phyloP scores from a whole-genome alignment of 1,284 basidiomycete species.

The Ustilago cynodontis region DNA sequence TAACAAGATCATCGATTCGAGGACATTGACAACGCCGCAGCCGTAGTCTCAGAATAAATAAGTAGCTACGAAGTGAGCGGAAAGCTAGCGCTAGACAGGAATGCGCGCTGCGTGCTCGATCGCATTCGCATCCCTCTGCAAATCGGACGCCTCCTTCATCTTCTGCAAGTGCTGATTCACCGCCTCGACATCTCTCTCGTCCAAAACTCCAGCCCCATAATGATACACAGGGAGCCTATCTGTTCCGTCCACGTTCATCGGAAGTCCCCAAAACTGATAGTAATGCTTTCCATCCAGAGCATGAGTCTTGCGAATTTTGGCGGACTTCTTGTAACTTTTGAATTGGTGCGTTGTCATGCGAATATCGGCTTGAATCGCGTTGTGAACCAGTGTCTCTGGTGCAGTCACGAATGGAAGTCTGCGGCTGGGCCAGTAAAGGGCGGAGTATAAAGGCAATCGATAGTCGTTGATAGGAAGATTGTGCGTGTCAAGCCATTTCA shows the following conservation, averaged over 20 bases:
- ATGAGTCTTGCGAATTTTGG: background rate
- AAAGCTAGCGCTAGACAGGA: background rate
- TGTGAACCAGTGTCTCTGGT: background rate
- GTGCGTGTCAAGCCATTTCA: constrained; percentile 3
- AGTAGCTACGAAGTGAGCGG: no score
- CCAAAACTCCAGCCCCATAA: background rate
- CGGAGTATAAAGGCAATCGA: background rate
- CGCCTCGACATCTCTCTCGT: background rate
- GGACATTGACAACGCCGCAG: no score
- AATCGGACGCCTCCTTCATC: background rate
- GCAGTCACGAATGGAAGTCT: background rate
- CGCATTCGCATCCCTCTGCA: background rate
- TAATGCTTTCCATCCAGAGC: background rate
- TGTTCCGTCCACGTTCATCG: background rate
- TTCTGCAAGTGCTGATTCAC: background rate
- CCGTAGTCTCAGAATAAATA: no score
- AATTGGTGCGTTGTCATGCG: background rate
- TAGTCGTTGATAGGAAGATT: background rate
- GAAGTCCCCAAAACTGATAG: constrained; percentile 5
- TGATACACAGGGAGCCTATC: background rate
- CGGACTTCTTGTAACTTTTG: background rate
- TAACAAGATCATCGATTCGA: no score
- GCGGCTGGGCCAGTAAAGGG: background rate
- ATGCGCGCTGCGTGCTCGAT: background rate
- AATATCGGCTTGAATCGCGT: background rate